Evolutionary conservation across 208 protist genomes (phyloP).

Genomic region (Acanthamoeba triangularis): DNA sequence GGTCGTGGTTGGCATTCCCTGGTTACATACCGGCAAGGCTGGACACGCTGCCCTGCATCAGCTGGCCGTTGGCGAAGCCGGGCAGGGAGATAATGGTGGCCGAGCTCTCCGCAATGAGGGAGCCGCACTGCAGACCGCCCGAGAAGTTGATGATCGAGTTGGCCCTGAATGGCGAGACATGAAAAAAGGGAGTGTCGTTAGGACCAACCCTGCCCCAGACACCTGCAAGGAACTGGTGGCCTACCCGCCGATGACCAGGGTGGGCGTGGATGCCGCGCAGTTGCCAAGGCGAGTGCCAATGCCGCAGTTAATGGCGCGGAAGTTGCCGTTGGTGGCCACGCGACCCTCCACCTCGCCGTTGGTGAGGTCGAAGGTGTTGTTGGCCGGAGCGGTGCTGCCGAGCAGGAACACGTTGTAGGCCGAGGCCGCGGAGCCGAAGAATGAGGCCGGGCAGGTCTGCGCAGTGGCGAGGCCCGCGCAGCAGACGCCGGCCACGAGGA

Average conservation of each 20-base stretch:
- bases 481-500: not conserved
- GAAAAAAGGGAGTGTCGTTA: too few species aligned
- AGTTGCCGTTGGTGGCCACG: not conserved
- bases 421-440: not conserved
- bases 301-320: not conserved
- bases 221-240: too few species aligned
- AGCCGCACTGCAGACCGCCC: constrained; percentile 36
- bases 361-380: not conserved
- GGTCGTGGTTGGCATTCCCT: not conserved
- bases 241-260: not conserved
- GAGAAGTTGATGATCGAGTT: not conserved
- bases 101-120: not conserved
- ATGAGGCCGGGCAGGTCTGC: not conserved
- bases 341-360: not conserved
- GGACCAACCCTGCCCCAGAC: too few species aligned
- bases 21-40: not conserved
- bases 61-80: constrained; percentile 30
- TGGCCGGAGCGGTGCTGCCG: too few species aligned
- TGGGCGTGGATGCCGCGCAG: not conserved
- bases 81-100: constrained; percentile 5
- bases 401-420: not conserved
- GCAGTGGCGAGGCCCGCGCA: not conserved
- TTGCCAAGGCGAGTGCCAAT: not conserved
- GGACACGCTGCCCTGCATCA: not conserved
- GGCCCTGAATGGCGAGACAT: too few species aligned